A percentile compares a stretch with the other conserved stretches of the same genome.
These are phyloP conservation scores for Coniochaeta hoffmannii DNA, from an alignment of 2,329 filamentous ascomycete species.

Conservation along the genomic window DNA sequence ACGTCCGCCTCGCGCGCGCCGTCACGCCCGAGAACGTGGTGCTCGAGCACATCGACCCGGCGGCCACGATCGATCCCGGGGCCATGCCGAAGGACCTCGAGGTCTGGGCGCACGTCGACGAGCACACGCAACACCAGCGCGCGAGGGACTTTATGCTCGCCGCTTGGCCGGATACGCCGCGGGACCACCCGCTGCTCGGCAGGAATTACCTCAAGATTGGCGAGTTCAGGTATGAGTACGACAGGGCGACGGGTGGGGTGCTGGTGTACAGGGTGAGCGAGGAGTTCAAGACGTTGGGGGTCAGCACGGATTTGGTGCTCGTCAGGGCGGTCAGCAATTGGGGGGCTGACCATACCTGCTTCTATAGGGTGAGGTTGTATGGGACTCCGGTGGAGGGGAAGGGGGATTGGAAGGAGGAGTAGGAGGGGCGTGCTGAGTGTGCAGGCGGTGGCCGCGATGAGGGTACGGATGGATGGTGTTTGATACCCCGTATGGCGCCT, in stretches of 20 bases:
- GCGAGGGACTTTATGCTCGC: slow-evolving; percentile 34
- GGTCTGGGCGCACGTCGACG: slow-evolving; percentile 55
- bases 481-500: not conserved
- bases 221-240: slow-evolving; percentile 45
- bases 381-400: slow-evolving; percentile 21
- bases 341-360: slow-evolving; percentile 55
- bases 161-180: slow-evolving; percentile 28
- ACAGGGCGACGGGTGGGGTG: slow-evolving; percentile 30
- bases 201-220: slow-evolving; percentile 49
- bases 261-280: slow-evolving; percentile 47
- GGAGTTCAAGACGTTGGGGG: slow-evolving; percentile 38
- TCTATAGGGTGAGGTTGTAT: slow-evolving; percentile 56
- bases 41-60: slow-evolving; percentile 61
- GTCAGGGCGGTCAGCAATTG: slow-evolving; percentile 52
- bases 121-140: slow-evolving; percentile 31
- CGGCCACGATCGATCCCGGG: slow-evolving; percentile 52
- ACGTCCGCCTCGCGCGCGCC: slow-evolving; percentile 48
- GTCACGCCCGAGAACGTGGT: slow-evolving; percentile 64
- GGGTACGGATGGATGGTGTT: not conserved
- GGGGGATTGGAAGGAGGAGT: not conserved
- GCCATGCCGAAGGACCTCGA: slow-evolving; percentile 63
- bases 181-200: slow-evolving; percentile 19
- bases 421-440: not conserved
- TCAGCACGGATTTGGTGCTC: slow-evolving; percentile 43
- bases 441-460: not conserved